Base-by-base conservation (phyloP, 1,284 basidiomycete species). In the Kwoniella shivajii region DNA sequence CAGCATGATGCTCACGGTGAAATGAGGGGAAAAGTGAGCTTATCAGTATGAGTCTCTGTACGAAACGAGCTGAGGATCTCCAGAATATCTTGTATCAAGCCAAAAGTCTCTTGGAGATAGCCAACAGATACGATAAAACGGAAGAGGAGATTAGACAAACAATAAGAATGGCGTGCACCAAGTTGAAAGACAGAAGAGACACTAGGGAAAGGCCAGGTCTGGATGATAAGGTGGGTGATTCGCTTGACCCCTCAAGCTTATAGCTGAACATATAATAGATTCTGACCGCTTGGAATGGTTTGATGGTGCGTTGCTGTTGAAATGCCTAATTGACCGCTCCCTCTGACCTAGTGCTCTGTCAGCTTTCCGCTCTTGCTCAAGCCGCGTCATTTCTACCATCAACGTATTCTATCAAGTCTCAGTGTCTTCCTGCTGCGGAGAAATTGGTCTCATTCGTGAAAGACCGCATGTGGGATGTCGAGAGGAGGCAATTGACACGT, bases 251-350 rank as follows among this genome's bases (percentile, higher is more conserved):
- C 11, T 18, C n/a, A n/a, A 31, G 26, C 24, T 6, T 27, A 41
- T 11, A 34, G 52, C 20, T 37, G 26, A 29, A n/a, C 18, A 6
- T n/a, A n/a, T 9, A n/a, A 18, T 48, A 67, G 72, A 77, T 81
- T 34, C 54, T 82, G n/a, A 73, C 79, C 1, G 65, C 73, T 7
- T 82, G 81, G 80, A 81, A 81, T 55, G 80, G 79, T 3, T 69
- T 81, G n/a, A 80, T 81, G 79, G 78, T 80, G 29, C 45, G 75
- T 54, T 6, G n/a, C n/a, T n/a, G n/a, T n/a, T n/a, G n/a, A 45
- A 16, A 9, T 22, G 6, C 43, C 29, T 33, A 4, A 38, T 4
- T 20, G 3, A 11, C n/a, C 16, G n/a, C 37, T 31, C 16, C 5
- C 14, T 18, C 56, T 50, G 20, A 37, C 37, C 38, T 6, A 45